These are phyloP conservation scores for Colletotrichum gigasporum DNA, from an alignment of 2,329 filamentous ascomycete species.

Conservation along the genomic window DNA sequence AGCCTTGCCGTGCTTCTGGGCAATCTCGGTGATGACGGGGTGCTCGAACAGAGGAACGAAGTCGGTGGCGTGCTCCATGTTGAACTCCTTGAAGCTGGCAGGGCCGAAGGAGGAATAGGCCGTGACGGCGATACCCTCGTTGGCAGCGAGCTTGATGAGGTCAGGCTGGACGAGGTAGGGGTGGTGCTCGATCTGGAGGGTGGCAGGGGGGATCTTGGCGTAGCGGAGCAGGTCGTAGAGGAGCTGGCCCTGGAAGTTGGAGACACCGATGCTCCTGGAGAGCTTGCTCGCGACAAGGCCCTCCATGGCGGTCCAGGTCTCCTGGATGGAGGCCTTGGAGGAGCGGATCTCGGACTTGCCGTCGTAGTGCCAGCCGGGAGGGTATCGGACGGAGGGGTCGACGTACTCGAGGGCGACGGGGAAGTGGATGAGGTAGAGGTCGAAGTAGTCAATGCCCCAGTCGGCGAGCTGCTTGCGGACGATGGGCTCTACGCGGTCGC, in stretches of 20 bases:
- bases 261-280: slow-evolving; percentile 79
- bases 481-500: slow-evolving; percentile 79
- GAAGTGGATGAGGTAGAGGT: slow-evolving; percentile 91
- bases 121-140: slow-evolving; percentile 77
- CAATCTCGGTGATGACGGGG: slow-evolving; percentile 69
- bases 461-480: slow-evolving; percentile 80
- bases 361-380: slow-evolving; percentile 79
- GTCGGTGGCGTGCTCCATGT: slow-evolving; percentile 73
- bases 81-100: slow-evolving; percentile 79
- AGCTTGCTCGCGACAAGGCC: slow-evolving; percentile 74
- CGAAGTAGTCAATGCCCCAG: slow-evolving; percentile 90
- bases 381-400: slow-evolving; percentile 81
- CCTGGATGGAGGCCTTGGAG: slow-evolving; percentile 77
- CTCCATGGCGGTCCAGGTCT: slow-evolving; percentile 88
- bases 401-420: slow-evolving; percentile 88
- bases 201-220: slow-evolving; percentile 77
- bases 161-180: slow-evolving; percentile 83
- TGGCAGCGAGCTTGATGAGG: slow-evolving; percentile 75
- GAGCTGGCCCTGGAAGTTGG: slow-evolving; percentile 83
- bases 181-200: slow-evolving; percentile 91
- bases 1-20: slow-evolving; percentile 76
- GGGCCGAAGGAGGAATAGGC: slow-evolving; percentile 89
- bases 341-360: slow-evolving; percentile 68
- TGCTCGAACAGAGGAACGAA: slow-evolving; percentile 78
- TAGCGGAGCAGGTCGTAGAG: slow-evolving; percentile 84